Base-by-base conservation (phyloP, 73 alveolate species). In the Tetrahymena borealis region DNA sequence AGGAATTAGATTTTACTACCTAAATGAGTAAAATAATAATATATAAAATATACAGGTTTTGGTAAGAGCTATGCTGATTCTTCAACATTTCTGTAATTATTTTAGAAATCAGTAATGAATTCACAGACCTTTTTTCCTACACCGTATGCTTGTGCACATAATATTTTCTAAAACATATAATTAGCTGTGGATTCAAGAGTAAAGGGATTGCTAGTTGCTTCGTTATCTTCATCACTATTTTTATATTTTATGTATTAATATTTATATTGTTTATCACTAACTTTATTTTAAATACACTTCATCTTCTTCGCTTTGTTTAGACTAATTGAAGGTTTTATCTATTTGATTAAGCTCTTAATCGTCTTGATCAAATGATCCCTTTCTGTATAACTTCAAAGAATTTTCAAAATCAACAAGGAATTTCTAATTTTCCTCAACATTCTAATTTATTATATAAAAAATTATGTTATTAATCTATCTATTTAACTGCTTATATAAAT, bases 181-280 rank as follows among this genome's bases (percentile, higher is more conserved):
- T 92, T 78, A 11, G 95, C 95, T 36, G 92, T 92, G 10, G 95
- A 78, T 92, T 92, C 95, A 38, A 92, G 90, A 78, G 90, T 78
- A 28, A 78, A 92, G 7, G 95, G 95, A 32, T 92, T 92, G 90
- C 90, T 77, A 78, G 39, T 92, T 0, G 92, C 95, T 33, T 91
- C 92, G 31, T 92, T 92, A 18, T 92, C 95, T 60, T 60, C 85
- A n/a, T 60, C 85, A 24, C 85, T 60, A 24, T 18, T 7, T 20
- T 20, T 18, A 60, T n/a, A 15, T 20, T 20, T 20, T 1, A 24
- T 60, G 4, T 18, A 24, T 60, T 24, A 60, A 2, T 60, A 4
- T 28, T n/a, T 18, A 24, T 18, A 3, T 60, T 40, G 4, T 60
- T 15, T 15, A 60, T 41, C 2, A 15, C 7, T 1, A 24, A 24